A percentile compares a stretch with the other conserved stretches of the same genome.
Evolutionary conservation across 2,329 filamentous ascomycete genomes (phyloP).

Genomic region (Trichophyton verrucosum): DNA sequence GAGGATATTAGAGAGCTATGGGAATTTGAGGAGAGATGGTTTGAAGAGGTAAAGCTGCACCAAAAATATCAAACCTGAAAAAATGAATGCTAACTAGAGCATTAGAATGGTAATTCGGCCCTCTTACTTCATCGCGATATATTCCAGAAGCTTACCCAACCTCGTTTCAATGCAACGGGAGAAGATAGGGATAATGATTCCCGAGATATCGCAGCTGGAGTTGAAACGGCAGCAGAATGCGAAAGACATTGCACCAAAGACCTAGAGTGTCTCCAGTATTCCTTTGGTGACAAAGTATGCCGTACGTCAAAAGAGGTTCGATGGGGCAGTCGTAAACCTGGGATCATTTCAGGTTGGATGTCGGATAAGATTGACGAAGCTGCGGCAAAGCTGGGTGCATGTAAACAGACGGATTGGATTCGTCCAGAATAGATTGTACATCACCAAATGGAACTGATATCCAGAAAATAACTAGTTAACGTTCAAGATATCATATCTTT

Average conservation of each 20-base stretch:
- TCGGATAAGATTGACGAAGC: conserved; percentile 7
- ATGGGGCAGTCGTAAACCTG: neutral
- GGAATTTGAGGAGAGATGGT: conserved; percentile 37
- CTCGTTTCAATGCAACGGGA: neutral
- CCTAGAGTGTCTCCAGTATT: conserved; percentile 10
- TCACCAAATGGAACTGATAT: neutral
- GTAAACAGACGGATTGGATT: conserved; percentile 8
- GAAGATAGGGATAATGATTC: conserved; percentile 11
- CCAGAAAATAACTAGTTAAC: no score
- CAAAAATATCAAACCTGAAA: neutral
- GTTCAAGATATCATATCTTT: no score
- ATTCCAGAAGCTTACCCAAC: conserved; percentile 8
- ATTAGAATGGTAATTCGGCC: conserved; percentile 3
- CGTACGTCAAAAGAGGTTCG: conserved; percentile 7
- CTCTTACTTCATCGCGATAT: conserved; percentile 9
- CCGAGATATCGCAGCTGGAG: neutral
- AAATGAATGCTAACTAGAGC: neutral
- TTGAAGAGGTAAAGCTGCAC: neutral
- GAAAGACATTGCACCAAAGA: conserved; percentile 1
- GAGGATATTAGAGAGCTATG: conserved; percentile 33
- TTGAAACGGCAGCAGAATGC: conserved; percentile 1
- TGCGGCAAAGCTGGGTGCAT: conserved; percentile 3
- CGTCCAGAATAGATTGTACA: neutral
- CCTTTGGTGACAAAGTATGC: conserved; percentile 6
- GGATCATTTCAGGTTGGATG: conserved; percentile 9